Percentiles rank a stretch among this genome's conserved stretches.
Conservation (phyloP, 805 yeast genomes). For the Kregervanrija pseudodelftensis region DNA sequence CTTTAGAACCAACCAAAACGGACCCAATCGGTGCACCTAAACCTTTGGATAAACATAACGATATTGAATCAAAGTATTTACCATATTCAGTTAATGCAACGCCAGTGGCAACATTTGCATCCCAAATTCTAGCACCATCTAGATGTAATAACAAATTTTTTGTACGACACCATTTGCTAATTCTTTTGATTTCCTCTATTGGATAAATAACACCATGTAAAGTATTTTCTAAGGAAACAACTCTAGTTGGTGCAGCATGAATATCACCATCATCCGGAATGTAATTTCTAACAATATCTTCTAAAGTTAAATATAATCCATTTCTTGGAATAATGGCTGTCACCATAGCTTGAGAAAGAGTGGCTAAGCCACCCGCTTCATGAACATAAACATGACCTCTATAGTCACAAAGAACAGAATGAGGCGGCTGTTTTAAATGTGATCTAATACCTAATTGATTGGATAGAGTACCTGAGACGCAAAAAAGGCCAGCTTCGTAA, state of each 20-base stretch:
- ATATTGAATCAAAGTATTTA: slow-evolving; percentile 72
- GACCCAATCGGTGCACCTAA: slow-evolving; percentile 94
- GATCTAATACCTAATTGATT: slow-evolving; percentile 82
- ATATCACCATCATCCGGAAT: slow-evolving; percentile 74
- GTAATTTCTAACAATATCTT: slow-evolving; percentile 58
- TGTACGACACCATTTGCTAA: slow-evolving; percentile 60
- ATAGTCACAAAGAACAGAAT: slow-evolving; percentile 74
- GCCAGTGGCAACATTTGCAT: slow-evolving; percentile 71
- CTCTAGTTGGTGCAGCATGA: slow-evolving; percentile 82
- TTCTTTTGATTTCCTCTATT: slow-evolving; percentile 63
- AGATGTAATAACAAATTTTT: slow-evolving; percentile 61
- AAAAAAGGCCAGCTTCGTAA: slow-evolving; percentile 72
- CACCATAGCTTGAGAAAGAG: slow-evolving; percentile 88
- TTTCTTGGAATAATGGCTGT: slow-evolving; percentile 73
- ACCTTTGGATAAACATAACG: slow-evolving; percentile 85
- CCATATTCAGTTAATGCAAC: slow-evolving; percentile 65
- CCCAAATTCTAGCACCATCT: slow-evolving; percentile 94
- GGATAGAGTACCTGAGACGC: slow-evolving; percentile 85
- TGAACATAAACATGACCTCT: slow-evolving; percentile 76
- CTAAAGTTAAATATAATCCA: slow-evolving; percentile 69
- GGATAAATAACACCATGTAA: slow-evolving; percentile 80
- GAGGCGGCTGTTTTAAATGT: slow-evolving; percentile 74
- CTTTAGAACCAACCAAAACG: slow-evolving; percentile 61
- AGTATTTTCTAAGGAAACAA: slow-evolving; percentile 83
- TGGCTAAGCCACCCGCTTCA: slow-evolving; percentile 91